A percentile compares a stretch with the other conserved stretches of the same genome.
Evolutionary conservation across 495 filamentous ascomycete species (phyloP).

Genomic region (Echria macrotheca): DNA sequence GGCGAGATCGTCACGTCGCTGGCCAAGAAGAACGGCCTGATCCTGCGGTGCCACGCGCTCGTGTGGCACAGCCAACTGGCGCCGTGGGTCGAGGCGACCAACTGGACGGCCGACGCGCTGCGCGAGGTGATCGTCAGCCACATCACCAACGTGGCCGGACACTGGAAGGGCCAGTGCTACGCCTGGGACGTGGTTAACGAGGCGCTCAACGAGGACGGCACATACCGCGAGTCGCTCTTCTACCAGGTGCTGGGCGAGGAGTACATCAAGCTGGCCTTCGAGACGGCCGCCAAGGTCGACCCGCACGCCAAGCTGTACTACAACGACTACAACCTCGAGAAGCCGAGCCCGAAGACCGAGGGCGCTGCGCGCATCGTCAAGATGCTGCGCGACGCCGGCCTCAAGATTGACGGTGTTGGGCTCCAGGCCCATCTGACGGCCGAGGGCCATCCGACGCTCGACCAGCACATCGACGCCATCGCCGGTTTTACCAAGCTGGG

Average conservation of each 20-base stretch:
- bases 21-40: slow-evolving; percentile 42
- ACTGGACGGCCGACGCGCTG: slow-evolving; percentile 45
- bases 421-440: slow-evolving; percentile 57
- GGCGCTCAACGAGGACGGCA: slow-evolving; percentile 57
- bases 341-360: slow-evolving; percentile 20
- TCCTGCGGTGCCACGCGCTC: slow-evolving; percentile 50
- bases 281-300: slow-evolving; percentile 44
- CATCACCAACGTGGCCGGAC: slow-evolving; percentile 44
- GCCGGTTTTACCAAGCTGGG: slow-evolving; percentile 42
- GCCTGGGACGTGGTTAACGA: slow-evolving; percentile 62
- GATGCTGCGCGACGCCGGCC: slow-evolving; percentile 44
- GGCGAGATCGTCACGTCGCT: slow-evolving; percentile 43
- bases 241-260: slow-evolving; percentile 50
- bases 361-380: slow-evolving; percentile 49
- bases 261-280: slow-evolving; percentile 52
- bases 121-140: slow-evolving; percentile 45
- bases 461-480: slow-evolving; percentile 41
- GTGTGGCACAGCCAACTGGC: slow-evolving; percentile 55
- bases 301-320: slow-evolving; percentile 57
- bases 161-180: slow-evolving; percentile 49
- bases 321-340: slow-evolving; percentile 66
- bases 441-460: slow-evolving; percentile 42
- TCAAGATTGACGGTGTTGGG: slow-evolving; percentile 59
- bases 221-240: slow-evolving; percentile 48
- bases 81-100: slow-evolving; percentile 40